These are phyloP conservation scores for Heritiera fomes DNA, from an alignment of 345 rosid genomes.

Conservation along the genomic window DNA sequence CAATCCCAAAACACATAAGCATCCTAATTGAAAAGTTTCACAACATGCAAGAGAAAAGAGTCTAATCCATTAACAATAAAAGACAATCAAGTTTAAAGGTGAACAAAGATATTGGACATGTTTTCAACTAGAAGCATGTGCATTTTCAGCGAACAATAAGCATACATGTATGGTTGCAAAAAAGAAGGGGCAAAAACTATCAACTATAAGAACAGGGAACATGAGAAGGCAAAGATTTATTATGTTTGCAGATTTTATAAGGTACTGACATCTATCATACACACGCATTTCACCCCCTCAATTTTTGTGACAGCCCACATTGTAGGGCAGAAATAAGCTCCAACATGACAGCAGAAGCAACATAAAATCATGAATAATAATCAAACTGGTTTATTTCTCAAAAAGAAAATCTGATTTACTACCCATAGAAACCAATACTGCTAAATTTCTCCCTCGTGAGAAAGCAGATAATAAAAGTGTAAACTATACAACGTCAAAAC, in stretches of 20 bases:
- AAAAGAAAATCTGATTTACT: background rate
- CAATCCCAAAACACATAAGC: background rate
- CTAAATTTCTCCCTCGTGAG: background rate
- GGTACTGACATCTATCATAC: background rate
- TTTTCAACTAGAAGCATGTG: background rate
- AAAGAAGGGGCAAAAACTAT: background rate
- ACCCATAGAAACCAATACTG: background rate
- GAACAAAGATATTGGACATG: background rate
- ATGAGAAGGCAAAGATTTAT: background rate
- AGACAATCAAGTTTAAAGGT: background rate
- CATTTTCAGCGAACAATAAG: no score
- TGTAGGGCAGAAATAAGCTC: background rate
- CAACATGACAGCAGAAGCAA: background rate
- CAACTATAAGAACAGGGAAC: background rate
- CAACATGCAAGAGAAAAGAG: background rate
- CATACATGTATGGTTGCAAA: background rate
- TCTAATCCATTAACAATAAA: background rate
- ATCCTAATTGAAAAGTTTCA: background rate
- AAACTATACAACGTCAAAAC: background rate
- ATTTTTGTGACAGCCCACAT: background rate
- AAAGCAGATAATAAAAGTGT: background rate
- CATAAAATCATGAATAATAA: background rate
- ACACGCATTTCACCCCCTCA: background rate
- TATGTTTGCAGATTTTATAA: background rate
- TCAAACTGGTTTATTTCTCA: background rate